phyloP scores from a whole-genome alignment of 2,329 filamentous ascomycete species.

The Macroventuria anomochaeta region DNA sequence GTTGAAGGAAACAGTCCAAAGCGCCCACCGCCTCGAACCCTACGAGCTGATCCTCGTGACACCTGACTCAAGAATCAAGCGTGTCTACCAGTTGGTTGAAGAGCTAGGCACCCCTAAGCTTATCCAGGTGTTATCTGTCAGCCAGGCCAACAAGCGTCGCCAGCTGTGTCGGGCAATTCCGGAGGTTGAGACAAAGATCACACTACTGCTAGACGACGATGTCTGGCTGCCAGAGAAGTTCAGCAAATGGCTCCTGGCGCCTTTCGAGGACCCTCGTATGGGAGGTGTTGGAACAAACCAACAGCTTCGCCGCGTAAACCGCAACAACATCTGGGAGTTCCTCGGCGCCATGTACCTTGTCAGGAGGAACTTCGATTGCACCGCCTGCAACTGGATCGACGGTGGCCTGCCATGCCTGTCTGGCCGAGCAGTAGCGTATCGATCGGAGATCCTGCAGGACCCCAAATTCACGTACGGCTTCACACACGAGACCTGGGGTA shows the following conservation, averaged over 20 bases:
- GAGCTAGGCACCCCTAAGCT: constrained; percentile 58
- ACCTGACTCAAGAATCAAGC: constrained; percentile 77
- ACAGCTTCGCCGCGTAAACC: constrained; percentile 74
- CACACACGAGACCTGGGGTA: constrained; percentile 76
- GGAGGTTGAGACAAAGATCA: constrained; percentile 81
- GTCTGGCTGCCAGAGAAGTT: constrained; percentile 89
- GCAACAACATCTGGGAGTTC: constrained; percentile 78
- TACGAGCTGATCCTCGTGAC: constrained; percentile 84
- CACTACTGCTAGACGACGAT: constrained; percentile 93
- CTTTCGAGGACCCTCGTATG: constrained; percentile 82
- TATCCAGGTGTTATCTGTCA: constrained; percentile 76
- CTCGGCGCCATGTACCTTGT: constrained; percentile 91
- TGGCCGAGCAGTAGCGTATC: constrained; percentile 90
- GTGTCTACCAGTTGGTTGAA: constrained; percentile 66
- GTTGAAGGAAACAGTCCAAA: constrained; percentile 79
- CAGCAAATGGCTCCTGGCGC: constrained; percentile 89
- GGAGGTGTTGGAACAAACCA: constrained; percentile 94
- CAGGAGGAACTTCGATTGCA: constrained; percentile 94
- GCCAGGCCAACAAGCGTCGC: constrained; percentile 91
- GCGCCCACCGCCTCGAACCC: constrained; percentile 73
- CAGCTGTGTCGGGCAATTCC: constrained; percentile 93
- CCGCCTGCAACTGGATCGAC: constrained; percentile 92
- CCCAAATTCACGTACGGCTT: constrained; percentile 86
- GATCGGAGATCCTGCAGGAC: constrained; percentile 84
- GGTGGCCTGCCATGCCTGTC: constrained; percentile 97